A percentile compares a stretch with the other conserved stretches of the same genome.
phyloP scores from a whole-genome alignment of 768 basidiomycete species.

The Leccinum obscurum region DNA sequence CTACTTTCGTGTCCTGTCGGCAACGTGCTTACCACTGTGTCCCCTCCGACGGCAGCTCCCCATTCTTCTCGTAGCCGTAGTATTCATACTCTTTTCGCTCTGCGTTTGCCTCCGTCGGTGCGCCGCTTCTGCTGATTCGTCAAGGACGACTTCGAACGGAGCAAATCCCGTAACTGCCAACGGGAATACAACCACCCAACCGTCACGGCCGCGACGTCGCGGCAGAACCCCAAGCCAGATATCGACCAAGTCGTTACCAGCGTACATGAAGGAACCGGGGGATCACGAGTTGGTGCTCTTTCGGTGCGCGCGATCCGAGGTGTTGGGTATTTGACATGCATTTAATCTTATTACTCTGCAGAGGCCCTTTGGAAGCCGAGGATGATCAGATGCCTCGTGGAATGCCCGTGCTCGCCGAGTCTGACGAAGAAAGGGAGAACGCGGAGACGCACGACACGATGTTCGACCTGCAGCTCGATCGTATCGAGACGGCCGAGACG shows the following conservation, averaged over 20 bases:
- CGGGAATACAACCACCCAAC: conserved; percentile 1
- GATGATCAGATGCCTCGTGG: conserved; percentile 18
- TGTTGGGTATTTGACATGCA: background rate
- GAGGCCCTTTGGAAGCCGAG: conserved; percentile 29
- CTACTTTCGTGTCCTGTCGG: background rate
- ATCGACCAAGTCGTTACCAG: conserved; percentile 73
- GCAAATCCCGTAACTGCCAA: conserved; percentile 8
- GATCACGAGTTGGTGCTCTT: conserved; percentile 77
- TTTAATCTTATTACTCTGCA: background rate
- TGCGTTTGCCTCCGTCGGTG: conserved; percentile 25
- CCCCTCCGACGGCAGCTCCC: conserved; percentile 21
- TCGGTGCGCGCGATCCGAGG: conserved; percentile 34
- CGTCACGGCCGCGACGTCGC: conserved; percentile 26
- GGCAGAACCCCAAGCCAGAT: conserved; percentile 77
- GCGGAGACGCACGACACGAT: conserved; percentile 3
- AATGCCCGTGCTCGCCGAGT: conserved; percentile 22
- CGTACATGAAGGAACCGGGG: conserved; percentile 83
- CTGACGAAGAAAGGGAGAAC: conserved; percentile 26
- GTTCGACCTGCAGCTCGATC: conserved; percentile 24
- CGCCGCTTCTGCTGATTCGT: background rate
- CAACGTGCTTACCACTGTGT: background rate
- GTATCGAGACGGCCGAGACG: conserved; percentile 27
- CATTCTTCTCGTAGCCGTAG: conserved; percentile 25
- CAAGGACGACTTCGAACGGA: background rate
- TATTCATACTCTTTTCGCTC: conserved; percentile 23